Conservation (phyloP, 495 filamentous ascomycete species). For the Sporormia fimetaria region DNA sequence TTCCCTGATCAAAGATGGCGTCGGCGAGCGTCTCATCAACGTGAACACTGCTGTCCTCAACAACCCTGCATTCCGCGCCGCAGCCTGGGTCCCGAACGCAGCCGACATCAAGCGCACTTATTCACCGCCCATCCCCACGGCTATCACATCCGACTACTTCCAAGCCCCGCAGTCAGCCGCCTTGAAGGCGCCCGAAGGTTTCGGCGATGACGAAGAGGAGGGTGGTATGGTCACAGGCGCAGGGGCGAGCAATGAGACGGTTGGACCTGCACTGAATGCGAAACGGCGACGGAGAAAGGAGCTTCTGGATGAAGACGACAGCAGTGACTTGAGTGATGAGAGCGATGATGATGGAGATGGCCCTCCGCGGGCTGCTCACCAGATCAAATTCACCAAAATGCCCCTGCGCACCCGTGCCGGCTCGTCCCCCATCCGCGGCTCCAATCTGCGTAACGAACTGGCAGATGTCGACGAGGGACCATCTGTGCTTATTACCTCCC, state of each 20-base stretch:
- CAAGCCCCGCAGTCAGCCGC: slow-evolving; percentile 49
- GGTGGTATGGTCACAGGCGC: slow-evolving; percentile 70
- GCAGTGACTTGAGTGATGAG: slow-evolving; percentile 90
- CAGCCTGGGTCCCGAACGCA: slow-evolving; percentile 76
- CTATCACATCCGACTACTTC: slow-evolving; percentile 83
- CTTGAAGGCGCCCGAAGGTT: slow-evolving; percentile 39
- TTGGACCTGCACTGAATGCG: slow-evolving; percentile 49
- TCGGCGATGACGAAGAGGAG: slow-evolving; percentile 71
- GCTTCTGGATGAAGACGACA: slow-evolving; percentile 90
- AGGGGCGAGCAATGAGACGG: slow-evolving; percentile 56
- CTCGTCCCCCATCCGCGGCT: slow-evolving; percentile 68
- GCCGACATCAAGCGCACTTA: slow-evolving; percentile 79
- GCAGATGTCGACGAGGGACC: slow-evolving; percentile 35
- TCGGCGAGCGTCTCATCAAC: slow-evolving; percentile 88
- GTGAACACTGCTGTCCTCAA: slow-evolving; percentile 85
- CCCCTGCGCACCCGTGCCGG: slow-evolving; percentile 76
- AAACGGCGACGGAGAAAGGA: slow-evolving; percentile 47
- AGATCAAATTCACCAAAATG: slow-evolving; percentile 93
- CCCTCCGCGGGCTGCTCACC: slow-evolving; percentile 48
- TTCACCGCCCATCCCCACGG: slow-evolving; percentile 91
- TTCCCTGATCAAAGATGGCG: slow-evolving; percentile 80
- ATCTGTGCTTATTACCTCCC: slow-evolving; percentile 31
- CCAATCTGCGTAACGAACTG: slow-evolving; percentile 18
- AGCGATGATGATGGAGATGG: slow-evolving; percentile 79
- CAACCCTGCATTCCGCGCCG: slow-evolving; percentile 86